Base-by-base conservation (phyloP, 2,329 filamentous ascomycete genomes). In the Xylaria multiplex region DNA sequence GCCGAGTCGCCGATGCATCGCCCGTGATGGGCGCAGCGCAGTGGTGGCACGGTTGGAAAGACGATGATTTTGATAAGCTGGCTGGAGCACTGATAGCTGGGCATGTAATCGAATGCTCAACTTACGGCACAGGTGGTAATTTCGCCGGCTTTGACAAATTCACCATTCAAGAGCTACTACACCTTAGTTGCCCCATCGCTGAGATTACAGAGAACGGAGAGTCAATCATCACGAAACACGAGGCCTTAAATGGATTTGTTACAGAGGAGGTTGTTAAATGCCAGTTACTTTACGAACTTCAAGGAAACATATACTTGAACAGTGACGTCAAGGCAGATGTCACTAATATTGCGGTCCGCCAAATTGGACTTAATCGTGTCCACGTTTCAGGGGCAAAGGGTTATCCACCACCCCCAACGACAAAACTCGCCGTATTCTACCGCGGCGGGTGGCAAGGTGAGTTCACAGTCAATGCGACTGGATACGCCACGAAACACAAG, bases 21-120 rank as follows among this genome's bases (percentile, higher is more conserved):
- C 84, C 84, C 0, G 84, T 86, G 0, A 86, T 88, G 64, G 86
- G 83, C 0, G 84, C 85, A 0, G 85, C 85, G 0, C 82, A 82
- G 71, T 88, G 80, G 77, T 88, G 85, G 82, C 81, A 88, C 59
- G 76, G 78, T 1, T 89, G 85, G 86, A 65, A 68, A 0, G 79
- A 82, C 16, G 79, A 77, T 0, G 57, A 83, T 27, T 85, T 81
- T 22, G 81, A 88, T 64, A 70, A 77, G 19, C 77, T 88, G 4
- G 86, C 85, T 0, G 82, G 82, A 0, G 77, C 83, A 0, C 72
- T 87, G 0, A 73, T 87, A 3, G 83, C 84, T 0, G 85, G 83
- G 1, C 84, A 87, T 72, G 71, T 86, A 6, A 85, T 86, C 46
- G 85, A 87, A 70, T 87, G 85, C 69, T 81, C 80, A 0, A 78